phyloP scores from a whole-genome alignment of 140 eudicot genomes.

The Ambrosia hybrid region DNA sequence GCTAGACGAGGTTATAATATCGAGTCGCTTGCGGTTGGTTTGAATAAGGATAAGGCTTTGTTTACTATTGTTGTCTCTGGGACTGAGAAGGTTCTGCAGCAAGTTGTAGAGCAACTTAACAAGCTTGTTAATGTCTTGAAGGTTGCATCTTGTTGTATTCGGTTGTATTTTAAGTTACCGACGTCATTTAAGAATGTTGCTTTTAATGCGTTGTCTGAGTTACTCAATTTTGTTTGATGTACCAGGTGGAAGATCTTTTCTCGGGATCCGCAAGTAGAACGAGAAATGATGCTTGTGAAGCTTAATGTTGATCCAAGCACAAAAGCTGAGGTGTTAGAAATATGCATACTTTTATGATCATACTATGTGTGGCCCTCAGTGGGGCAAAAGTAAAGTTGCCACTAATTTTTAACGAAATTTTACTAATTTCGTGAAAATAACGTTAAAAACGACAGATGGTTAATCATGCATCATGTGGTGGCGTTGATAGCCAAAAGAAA shows the following conservation, averaged over 20 bases:
- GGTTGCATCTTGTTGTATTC: constrained; percentile 32
- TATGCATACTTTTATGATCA: background rate
- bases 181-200: background rate
- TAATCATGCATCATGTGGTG: too few relatives aligned
- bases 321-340: constrained; percentile 53
- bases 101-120: constrained; percentile 87
- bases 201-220: background rate
- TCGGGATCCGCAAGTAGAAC: constrained; percentile 82
- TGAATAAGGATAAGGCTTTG: constrained; percentile 87
- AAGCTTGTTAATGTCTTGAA: constrained; percentile 90
- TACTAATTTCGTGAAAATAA: background rate
- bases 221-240: constrained; percentile 9
- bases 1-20: constrained; percentile 95
- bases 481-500: too few relatives aligned
- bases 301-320: constrained; percentile 58
- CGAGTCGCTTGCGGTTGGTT: constrained; percentile 92
- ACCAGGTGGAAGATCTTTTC: constrained; percentile 93
- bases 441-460: too few relatives aligned
- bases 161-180: background rate
- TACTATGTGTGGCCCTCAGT: too few relatives aligned
- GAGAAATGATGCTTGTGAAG: constrained; percentile 91
- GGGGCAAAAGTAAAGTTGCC: too few relatives aligned
- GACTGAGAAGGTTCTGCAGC: constrained; percentile 73
- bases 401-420: background rate
- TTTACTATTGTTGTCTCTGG: constrained; percentile 92